Conservation (phyloP, 148 eudicot species). For the Nepenthes gracilis region DNA sequence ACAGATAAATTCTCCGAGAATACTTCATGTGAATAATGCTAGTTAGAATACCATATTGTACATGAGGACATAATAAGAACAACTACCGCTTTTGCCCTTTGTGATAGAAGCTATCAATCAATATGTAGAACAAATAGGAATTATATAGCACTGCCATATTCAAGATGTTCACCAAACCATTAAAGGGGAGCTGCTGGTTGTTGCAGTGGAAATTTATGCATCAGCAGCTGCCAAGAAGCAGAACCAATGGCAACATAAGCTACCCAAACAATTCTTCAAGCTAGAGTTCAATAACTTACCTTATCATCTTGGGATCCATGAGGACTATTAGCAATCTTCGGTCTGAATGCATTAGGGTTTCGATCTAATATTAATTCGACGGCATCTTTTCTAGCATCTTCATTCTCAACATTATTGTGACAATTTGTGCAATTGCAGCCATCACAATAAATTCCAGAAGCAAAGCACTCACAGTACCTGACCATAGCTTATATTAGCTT, state of each 20-base stretch:
- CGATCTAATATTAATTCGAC: slow-evolving; percentile 46
- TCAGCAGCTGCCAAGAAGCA: background rate
- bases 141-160: no score
- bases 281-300: slow-evolving; percentile 26
- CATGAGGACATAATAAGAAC: no score
- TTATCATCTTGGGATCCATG: slow-evolving; percentile 27
- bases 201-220: no score
- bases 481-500: slow-evolving; percentile 6
- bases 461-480: slow-evolving; percentile 92
- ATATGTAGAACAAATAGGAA: no score
- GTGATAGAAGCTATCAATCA: no score
- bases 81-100: no score
- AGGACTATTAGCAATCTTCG: slow-evolving; percentile 65
- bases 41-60: no score
- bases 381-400: slow-evolving; percentile 49
- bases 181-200: no score
- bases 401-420: slow-evolving; percentile 47
- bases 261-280: background rate
- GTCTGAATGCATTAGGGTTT: slow-evolving; percentile 67
- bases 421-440: slow-evolving; percentile 77
- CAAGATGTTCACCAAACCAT: no score
- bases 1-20: no score
- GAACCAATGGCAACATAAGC: background rate
- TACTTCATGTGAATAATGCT: no score
- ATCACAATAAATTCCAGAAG: slow-evolving; percentile 58